Evolutionary conservation across 78 protist species (phyloP), one percentile per base, ranked within the genome.

Genomic region (Emiliania huxleyi): DNA sequence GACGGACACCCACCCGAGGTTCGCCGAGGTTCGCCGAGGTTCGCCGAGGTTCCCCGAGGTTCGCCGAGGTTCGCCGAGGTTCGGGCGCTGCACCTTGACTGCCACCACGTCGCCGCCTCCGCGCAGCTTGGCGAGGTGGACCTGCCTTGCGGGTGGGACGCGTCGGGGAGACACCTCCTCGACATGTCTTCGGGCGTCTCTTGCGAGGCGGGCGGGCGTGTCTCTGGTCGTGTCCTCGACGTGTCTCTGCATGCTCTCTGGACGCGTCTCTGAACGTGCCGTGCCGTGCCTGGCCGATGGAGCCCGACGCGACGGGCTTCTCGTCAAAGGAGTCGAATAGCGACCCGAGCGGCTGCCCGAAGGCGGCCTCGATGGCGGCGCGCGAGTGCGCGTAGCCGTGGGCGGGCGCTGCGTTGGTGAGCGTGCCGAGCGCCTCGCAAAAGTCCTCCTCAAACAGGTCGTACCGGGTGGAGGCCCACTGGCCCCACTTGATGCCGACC

Each of bases 221-320:
- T n/a, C n/a, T n/a, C n/a, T n/a, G n/a, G n/a, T n/a, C n/a, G n/a
- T n/a, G n/a, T n/a, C n/a, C n/a, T n/a, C n/a, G n/a, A n/a, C n/a
- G n/a, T n/a, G n/a, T n/a, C n/a, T n/a, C n/a, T n/a, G n/a, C n/a
- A n/a, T n/a, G n/a, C n/a, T n/a, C n/a, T n/a, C n/a, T n/a, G n/a
- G n/a, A n/a, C n/a, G n/a, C n/a, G n/a, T n/a, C n/a, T n/a, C n/a
- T n/a, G n/a, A n/a, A n/a, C n/a, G n/a, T n/a, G n/a, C n/a, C n/a
- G n/a, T n/a, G n/a, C n/a, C 90, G 91, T 42, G 89, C 91, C 73
- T 94, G 95, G 4, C 95, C 95, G 44, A 94, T 71, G n/a, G 90
- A 44, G 44, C 95, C 95, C 42, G 45, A 3, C 69, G 85, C 88
- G 8, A 94, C 2, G 44, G 95, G 92, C 42, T n/a, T 1, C 4